Evolutionary conservation across 225 moss, liverwort and hornwort genomes (phyloP).

Genomic region (Physcomitrellopsis africana): DNA sequence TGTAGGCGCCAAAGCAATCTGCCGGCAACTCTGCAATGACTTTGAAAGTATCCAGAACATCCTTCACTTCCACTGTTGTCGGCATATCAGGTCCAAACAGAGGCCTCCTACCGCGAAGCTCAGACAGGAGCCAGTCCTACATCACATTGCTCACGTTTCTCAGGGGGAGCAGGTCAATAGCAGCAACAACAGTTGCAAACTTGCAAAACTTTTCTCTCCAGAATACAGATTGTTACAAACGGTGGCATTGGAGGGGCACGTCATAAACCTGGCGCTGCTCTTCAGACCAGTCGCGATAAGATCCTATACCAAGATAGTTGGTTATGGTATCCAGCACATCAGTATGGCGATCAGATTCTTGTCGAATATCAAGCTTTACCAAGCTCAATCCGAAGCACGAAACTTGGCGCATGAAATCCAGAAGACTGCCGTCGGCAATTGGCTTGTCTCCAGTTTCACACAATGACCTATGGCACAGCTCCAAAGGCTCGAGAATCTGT

Average conservation of each 20-base stretch:
- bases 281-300: slow-evolving; percentile 81
- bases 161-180: background rate
- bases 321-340: slow-evolving; percentile 84
- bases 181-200: background rate
- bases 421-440: slow-evolving; percentile 88
- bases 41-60: slow-evolving; percentile 82
- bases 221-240: too few species aligned
- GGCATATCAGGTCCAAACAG: slow-evolving; percentile 85
- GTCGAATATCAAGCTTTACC: slow-evolving; percentile 89
- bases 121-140: slow-evolving; percentile 70
- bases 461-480: slow-evolving; percentile 83
- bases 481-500: slow-evolving; percentile 89
- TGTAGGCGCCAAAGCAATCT: slow-evolving; percentile 92
- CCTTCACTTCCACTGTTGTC: slow-evolving; percentile 75
- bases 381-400: slow-evolving; percentile 90
- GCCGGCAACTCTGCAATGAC: slow-evolving; percentile 80
- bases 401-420: slow-evolving; percentile 97
- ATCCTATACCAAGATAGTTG: slow-evolving; percentile 77
- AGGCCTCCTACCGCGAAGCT: slow-evolving; percentile 80
- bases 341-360: slow-evolving; percentile 93
- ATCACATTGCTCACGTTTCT: background rate
- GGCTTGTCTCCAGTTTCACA: slow-evolving; percentile 92
- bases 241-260: too few species aligned
- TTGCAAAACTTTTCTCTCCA: background rate
- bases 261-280: slow-evolving; percentile 58